Conservation (phyloP, 1,139 yeast genomes). For the Kodamaea sp. region DNA sequence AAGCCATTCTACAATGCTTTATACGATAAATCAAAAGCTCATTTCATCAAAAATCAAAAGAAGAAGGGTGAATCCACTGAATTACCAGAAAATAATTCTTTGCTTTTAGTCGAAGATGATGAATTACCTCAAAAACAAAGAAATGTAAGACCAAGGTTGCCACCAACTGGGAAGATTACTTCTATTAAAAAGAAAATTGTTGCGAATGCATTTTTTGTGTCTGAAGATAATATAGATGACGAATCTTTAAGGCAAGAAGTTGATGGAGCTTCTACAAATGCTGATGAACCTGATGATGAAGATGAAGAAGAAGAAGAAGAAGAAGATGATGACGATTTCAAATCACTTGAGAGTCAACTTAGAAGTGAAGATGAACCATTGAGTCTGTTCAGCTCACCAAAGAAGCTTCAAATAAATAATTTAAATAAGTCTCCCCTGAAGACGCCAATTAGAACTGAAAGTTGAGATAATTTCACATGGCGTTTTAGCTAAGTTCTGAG, state of each 20-base stretch:
- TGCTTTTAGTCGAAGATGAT: constrained; percentile 67
- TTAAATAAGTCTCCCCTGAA: too few relatives aligned
- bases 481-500: too few relatives aligned
- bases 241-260: constrained; percentile 6
- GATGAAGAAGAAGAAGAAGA: neutral
- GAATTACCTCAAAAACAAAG: constrained; percentile 78
- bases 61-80: constrained; percentile 51
- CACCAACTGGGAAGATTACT: constrained; percentile 89
- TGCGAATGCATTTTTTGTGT: constrained; percentile 47
- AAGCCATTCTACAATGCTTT: constrained; percentile 54
- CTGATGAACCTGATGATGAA: too few relatives aligned
- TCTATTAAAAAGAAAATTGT: constrained; percentile 62
- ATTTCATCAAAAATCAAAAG: constrained; percentile 48
- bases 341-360: constrained; percentile 6
- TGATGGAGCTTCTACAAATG: too few relatives aligned
- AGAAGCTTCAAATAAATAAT: constrained; percentile 1
- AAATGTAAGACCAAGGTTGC: constrained; percentile 77
- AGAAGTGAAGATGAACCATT: constrained; percentile 4
- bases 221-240: constrained; percentile 19
- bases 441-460: too few relatives aligned
- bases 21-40: constrained; percentile 49
- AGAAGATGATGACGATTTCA: constrained; percentile 8
- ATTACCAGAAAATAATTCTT: constrained; percentile 38
- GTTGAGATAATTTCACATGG: too few relatives aligned
- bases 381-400: constrained; percentile 8